A percentile compares a stretch with the other conserved stretches of the same genome.
Evolutionary conservation across 176 grass and related monocot species (phyloP).

Genomic region (Eragrostis curvula): DNA sequence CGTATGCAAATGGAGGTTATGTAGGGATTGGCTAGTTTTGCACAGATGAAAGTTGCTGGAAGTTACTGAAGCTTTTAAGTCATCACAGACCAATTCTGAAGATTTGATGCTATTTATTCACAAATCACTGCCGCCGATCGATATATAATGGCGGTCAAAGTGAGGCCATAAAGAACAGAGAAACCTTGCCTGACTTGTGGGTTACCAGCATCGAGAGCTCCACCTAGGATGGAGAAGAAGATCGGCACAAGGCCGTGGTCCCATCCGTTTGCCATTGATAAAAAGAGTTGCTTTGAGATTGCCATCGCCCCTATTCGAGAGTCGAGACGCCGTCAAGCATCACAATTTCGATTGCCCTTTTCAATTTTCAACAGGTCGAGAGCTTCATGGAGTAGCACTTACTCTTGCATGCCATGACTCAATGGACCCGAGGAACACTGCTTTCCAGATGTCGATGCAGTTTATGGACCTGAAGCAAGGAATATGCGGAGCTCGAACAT

Average conservation of each 20-base stretch:
- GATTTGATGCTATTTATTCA: neutral
- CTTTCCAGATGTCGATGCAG: slow-evolving; percentile 12
- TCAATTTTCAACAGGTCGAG: neutral
- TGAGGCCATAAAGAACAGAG: slow-evolving; percentile 46
- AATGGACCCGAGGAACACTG: slow-evolving; percentile 29
- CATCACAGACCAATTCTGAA: neutral
- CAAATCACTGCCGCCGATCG: neutral
- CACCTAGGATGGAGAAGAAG: slow-evolving; percentile 42
- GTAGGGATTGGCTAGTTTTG: neutral
- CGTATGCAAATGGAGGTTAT: neutral
- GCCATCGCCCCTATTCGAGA: slow-evolving; percentile 24
- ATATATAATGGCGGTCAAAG: slow-evolving; percentile 46
- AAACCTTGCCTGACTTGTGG: slow-evolving; percentile 28
- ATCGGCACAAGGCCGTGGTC: slow-evolving; percentile 41
- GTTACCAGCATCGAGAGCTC: slow-evolving; percentile 49
- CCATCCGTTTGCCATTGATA: slow-evolving; percentile 32
- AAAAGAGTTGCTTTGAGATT: slow-evolving; percentile 44
- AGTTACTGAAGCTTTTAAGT: neutral
- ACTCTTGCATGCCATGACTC: neutral
- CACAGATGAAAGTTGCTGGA: neutral
- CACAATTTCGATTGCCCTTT: neutral
- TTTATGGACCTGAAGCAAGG: slow-evolving; percentile 39
- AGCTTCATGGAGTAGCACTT: neutral
- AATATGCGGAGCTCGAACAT: slow-evolving; percentile 21
- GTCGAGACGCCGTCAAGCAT: slow-evolving; percentile 25